Base-by-base conservation (phyloP, 805 yeast species). In the Kodamaea kaohsiungensis region DNA sequence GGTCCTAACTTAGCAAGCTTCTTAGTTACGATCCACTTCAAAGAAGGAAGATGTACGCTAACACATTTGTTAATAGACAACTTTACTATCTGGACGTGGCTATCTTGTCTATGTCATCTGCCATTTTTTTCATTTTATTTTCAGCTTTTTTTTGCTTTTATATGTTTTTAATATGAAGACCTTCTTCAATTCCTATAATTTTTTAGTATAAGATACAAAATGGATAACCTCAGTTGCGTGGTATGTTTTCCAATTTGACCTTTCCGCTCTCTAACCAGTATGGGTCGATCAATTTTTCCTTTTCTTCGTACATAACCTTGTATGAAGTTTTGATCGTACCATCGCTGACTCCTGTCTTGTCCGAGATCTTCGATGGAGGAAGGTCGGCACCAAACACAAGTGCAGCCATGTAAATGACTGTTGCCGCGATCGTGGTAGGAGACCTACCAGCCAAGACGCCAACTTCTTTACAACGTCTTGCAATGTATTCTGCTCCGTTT, bases 371-470 rank as follows among this genome's bases (percentile, higher is more conserved):
- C 1, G 87, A 73, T 0, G 97, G 92, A 2, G 88, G 77, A 38
- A 90, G 76, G 50, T 85, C 88, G 37, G 87, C 86, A 46, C 88
- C 88, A 68, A 92, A 92, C n/a, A 95, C 74, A n/a, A 89, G 76
- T 3, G 93, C 88, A 6, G 97, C 89, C 89, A 95, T 87, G 72
- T 93, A 95, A 48, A 95, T 93, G 4, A 95, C 96, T 1, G 98
- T 96, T 7, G 98, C 98, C 0, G 98, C 98, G 65, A 95, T 91
- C 38, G 99, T 93, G 52, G 92, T 92, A 27, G 99, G 99, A 2
- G 97, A 89, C 61, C 97, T 83, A 63, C 99, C 98, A 15, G 96
- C 98, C 65, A 95, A 79, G 39, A 93, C 96, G 53, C 98, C 97
- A 57, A 88, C 87, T 58, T 89, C 96, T 66, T 90, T 89, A 65